phyloP scores from a whole-genome alignment of 768 basidiomycete species.

The Trametes meyenii region DNA sequence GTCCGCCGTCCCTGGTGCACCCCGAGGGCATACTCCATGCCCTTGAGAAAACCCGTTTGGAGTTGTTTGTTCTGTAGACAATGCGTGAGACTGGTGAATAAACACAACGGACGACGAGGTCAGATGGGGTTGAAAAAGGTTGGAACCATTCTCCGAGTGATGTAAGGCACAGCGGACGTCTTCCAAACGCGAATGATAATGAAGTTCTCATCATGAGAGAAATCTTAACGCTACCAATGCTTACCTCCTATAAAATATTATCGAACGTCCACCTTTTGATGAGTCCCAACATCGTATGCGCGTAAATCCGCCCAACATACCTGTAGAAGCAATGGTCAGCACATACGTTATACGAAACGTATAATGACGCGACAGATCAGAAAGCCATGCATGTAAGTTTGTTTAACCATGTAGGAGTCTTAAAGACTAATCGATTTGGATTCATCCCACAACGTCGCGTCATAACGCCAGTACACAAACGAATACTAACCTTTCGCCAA shows the following conservation, averaged over 20 bases:
- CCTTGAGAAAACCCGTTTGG: slow-evolving; percentile 77
- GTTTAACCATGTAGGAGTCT: slow-evolving; percentile 79
- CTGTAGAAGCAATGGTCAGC: slow-evolving; percentile 28
- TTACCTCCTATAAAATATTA: slow-evolving; percentile 42
- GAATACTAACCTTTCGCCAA: slow-evolving; percentile 66
- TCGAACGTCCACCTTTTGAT: background rate
- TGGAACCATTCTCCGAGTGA: slow-evolving; percentile 60
- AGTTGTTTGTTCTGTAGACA: slow-evolving; percentile 55
- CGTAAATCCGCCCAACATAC: slow-evolving; percentile 11
- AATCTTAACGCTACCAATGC: slow-evolving; percentile 20
- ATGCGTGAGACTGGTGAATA: slow-evolving; percentile 9
- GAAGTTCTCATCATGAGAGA: slow-evolving; percentile 51
- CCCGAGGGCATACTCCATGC: slow-evolving; percentile 81
- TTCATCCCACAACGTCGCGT: slow-evolving; percentile 53
- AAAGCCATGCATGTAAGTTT: slow-evolving; percentile 44
- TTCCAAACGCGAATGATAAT: slow-evolving; percentile 72
- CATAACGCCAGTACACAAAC: background rate
- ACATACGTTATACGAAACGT: slow-evolving; percentile 25
- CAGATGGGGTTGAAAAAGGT: slow-evolving; percentile 75
- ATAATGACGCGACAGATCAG: slow-evolving; percentile 31
- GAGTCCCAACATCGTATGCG: background rate
- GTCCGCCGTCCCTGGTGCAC: slow-evolving; percentile 36
- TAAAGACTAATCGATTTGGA: slow-evolving; percentile 92
- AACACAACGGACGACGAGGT: slow-evolving; percentile 27
- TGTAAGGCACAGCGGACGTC: slow-evolving; percentile 66